A percentile compares a stretch with the other conserved stretches of the same genome.
Conservation (phyloP, 2,329 filamentous ascomycete genomes). For the Xylaria sp. region DNA sequence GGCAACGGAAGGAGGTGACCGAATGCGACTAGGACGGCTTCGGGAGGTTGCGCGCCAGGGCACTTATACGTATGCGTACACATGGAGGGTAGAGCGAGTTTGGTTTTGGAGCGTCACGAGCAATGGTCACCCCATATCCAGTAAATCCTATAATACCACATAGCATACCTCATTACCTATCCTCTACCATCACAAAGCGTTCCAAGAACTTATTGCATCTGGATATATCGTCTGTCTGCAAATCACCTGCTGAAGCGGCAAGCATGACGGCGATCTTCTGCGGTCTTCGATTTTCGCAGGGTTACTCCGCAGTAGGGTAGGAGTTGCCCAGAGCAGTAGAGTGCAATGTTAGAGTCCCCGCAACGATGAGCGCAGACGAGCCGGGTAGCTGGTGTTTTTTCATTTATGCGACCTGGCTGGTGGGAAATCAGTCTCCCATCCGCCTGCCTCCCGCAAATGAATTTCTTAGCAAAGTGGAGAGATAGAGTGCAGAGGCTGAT, state of each 20-base stretch:
- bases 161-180: not conserved
- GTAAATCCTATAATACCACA: not conserved
- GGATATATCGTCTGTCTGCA: not conserved
- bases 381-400: constrained; percentile 31
- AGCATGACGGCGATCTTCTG: constrained; percentile 25
- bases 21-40: constrained; percentile 39
- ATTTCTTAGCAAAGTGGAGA: constrained; percentile 9
- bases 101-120: constrained; percentile 1
- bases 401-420: constrained; percentile 37
- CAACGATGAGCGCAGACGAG: constrained; percentile 17
- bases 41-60: constrained; percentile 13
- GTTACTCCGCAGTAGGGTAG: constrained; percentile 43
- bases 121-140: not conserved
- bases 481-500: constrained; percentile 30
- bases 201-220: constrained; percentile 4
- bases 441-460: constrained; percentile 21
- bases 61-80: constrained; percentile 12
- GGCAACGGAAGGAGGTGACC: constrained; percentile 43
- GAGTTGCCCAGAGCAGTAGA: constrained; percentile 20
- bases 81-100: not conserved
- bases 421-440: constrained; percentile 32
- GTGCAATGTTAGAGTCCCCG: constrained; percentile 22
- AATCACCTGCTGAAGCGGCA: constrained; percentile 18
- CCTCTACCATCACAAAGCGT: constrained; percentile 13
- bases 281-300: constrained; percentile 40